Evolutionary conservation across 768 basidiomycete genomes (phyloP).

Genomic region (Suillus subaureus): DNA sequence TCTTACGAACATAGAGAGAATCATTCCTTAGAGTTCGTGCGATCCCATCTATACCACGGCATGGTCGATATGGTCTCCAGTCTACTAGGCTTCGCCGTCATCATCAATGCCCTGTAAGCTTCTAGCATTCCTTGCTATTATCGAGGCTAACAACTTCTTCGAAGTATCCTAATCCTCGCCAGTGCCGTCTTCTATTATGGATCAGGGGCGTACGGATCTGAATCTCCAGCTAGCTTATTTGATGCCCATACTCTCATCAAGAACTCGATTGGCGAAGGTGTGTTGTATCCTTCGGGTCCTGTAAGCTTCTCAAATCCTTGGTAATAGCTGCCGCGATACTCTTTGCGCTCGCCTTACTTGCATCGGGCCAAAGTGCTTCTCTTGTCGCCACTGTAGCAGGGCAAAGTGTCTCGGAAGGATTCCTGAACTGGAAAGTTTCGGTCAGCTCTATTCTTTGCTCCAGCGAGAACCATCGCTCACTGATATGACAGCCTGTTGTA

Average conservation of each 20-base stretch:
- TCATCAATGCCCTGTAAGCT: conserved; percentile 82
- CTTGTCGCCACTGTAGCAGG: conserved; percentile 90
- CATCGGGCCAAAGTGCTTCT: conserved; percentile 87
- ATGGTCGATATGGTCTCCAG: conserved; percentile 66
- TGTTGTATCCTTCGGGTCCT: conserved; percentile 18
- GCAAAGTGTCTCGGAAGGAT: conserved; percentile 89
- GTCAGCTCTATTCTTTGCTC: conserved; percentile 39
- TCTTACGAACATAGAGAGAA: conserved; percentile 60
- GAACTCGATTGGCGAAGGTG: conserved; percentile 67
- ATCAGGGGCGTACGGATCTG: conserved; percentile 39
- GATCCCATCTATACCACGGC: conserved; percentile 65
- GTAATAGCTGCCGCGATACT: conserved; percentile 73
- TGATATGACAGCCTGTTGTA: conserved; percentile 55
- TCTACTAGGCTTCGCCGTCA: conserved; percentile 81
- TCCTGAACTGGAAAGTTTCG: conserved; percentile 83
- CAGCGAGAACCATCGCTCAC: conserved; percentile 30
- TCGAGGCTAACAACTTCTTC: conserved; percentile 5
- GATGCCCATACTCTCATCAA: conserved; percentile 80
- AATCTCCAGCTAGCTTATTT: conserved; percentile 71
- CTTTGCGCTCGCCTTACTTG: conserved; percentile 85
- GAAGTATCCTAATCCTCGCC: conserved; percentile 80
- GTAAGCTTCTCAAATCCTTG: conserved; percentile 8
- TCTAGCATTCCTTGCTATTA: neutral
- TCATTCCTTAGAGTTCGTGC: conserved; percentile 55
- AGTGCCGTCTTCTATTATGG: conserved; percentile 78